Evolutionary conservation across 805 yeast species (phyloP).

Genomic region (Groenewaldozyma tartarivorans): DNA sequence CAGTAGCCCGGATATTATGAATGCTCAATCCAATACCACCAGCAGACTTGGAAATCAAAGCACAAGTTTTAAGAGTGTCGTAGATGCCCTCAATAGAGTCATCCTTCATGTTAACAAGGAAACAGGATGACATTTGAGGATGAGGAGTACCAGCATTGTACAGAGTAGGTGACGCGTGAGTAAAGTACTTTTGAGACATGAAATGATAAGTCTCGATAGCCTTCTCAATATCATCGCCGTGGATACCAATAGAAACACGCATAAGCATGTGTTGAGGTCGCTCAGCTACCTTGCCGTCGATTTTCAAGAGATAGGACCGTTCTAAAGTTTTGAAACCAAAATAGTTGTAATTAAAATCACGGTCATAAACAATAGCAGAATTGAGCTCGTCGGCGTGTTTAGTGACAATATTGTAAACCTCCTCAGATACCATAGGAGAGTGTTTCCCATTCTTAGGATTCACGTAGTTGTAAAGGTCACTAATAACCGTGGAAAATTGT

Average conservation of each 20-base stretch:
- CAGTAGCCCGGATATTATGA: slow-evolving; percentile 74
- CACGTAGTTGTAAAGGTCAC: slow-evolving; percentile 53
- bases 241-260: slow-evolving; percentile 87
- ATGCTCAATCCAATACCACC: slow-evolving; percentile 92
- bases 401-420: slow-evolving; percentile 46
- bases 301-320: slow-evolving; percentile 61
- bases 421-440: slow-evolving; percentile 54
- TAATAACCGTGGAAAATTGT: slow-evolving; percentile 63
- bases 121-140: slow-evolving; percentile 81
- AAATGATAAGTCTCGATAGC: slow-evolving; percentile 71
- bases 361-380: slow-evolving; percentile 52
- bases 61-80: slow-evolving; percentile 75
- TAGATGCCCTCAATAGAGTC: slow-evolving; percentile 92
- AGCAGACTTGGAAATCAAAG: slow-evolving; percentile 81
- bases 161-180: slow-evolving; percentile 90
- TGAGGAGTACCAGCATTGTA: slow-evolving; percentile 82
- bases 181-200: slow-evolving; percentile 75
- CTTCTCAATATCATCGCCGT: slow-evolving; percentile 48
- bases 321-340: slow-evolving; percentile 86
- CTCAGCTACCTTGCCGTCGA: slow-evolving; percentile 54
- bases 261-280: slow-evolving; percentile 80
- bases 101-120: slow-evolving; percentile 76
- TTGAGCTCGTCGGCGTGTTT: slow-evolving; percentile 52
- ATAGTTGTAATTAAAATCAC: slow-evolving; percentile 65
- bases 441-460: slow-evolving; percentile 61